phyloP scores from a whole-genome alignment of 148 eudicot genomes.

The Arbutus unedo region DNA sequence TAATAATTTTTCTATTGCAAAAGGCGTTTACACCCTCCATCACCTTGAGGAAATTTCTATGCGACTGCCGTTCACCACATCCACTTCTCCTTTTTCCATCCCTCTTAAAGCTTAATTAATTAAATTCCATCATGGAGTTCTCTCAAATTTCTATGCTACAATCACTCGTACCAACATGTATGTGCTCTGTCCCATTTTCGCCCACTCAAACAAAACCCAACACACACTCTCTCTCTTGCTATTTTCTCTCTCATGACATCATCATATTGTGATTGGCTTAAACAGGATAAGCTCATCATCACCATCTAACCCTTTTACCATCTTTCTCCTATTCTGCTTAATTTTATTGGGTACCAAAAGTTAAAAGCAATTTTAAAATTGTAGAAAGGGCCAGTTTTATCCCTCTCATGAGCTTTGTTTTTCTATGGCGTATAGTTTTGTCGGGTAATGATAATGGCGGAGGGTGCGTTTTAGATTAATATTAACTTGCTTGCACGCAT shows the following conservation, averaged over 20 bases:
- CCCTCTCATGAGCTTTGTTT: neutral
- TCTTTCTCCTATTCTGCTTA: neutral
- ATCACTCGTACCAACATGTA: conserved; percentile 4
- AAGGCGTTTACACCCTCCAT: neutral
- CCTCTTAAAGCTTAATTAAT: too few species aligned
- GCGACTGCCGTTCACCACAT: conserved; percentile 3
- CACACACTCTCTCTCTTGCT: neutral
- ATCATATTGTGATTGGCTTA: conserved; percentile 11
- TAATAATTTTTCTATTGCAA: neutral
- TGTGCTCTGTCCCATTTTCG: conserved; percentile 6
- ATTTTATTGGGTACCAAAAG: neutral
- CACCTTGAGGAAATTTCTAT: neutral
- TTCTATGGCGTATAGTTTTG: neutral
- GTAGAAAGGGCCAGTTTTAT: too few species aligned
- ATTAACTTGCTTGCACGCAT: neutral
- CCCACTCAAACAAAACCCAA: conserved; percentile 14
- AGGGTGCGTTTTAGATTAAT: conserved; percentile 7
- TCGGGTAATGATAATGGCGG: conserved; percentile 2
- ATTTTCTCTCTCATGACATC: neutral
- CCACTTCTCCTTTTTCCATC: neutral
- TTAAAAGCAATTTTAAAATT: too few species aligned
- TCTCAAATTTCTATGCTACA: neutral
- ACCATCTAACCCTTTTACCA: neutral
- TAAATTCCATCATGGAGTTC: neutral
- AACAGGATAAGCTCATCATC: conserved; percentile 21